phyloP scores from a whole-genome alignment of 2,329 filamentous ascomycete genomes.

The Talaromyces funiculosus region DNA sequence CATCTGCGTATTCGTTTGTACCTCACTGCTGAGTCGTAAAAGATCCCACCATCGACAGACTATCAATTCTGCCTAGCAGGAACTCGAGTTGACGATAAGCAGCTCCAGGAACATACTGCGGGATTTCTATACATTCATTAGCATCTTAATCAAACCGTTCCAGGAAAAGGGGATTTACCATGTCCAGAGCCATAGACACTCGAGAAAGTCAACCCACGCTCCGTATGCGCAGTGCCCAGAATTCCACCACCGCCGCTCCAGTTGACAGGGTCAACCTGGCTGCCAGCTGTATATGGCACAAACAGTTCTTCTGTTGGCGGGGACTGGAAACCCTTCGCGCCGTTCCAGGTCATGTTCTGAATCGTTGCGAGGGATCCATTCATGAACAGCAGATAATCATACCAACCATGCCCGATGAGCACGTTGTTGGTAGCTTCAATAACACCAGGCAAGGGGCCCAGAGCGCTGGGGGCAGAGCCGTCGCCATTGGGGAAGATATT shows the following conservation, averaged over 20 bases:
- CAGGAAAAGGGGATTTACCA: slow-evolving; percentile 5
- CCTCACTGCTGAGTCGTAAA: slow-evolving; percentile 6
- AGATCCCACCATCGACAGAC: slow-evolving; percentile 5
- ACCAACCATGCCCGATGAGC: slow-evolving; percentile 66
- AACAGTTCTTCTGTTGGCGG: slow-evolving; percentile 56
- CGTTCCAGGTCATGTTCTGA: slow-evolving; percentile 80
- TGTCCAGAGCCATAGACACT: slow-evolving; percentile 13
- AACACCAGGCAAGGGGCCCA: slow-evolving; percentile 53
- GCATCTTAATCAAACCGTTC: background rate
- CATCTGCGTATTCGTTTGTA: background rate
- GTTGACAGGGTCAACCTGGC: slow-evolving; percentile 34
- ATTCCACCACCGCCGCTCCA: slow-evolving; percentile 59
- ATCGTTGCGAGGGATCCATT: slow-evolving; percentile 68
- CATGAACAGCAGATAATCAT: slow-evolving; percentile 65
- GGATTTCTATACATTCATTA: slow-evolving; percentile 7
- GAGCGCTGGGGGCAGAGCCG: slow-evolving; percentile 34
- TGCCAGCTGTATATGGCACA: slow-evolving; percentile 50
- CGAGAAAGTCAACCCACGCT: slow-evolving; percentile 52
- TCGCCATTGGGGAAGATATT: slow-evolving; percentile 45
- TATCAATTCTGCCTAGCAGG: slow-evolving; percentile 57
- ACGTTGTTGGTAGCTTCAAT: slow-evolving; percentile 69
- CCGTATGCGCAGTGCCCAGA: slow-evolving; percentile 64
- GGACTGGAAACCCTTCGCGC: slow-evolving; percentile 63
- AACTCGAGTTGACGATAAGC: slow-evolving; percentile 72
- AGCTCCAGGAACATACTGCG: slow-evolving; percentile 39